phyloP scores from a whole-genome alignment of 1,284 basidiomycete species.

The Cutaneotrichosporon arboriforme region DNA sequence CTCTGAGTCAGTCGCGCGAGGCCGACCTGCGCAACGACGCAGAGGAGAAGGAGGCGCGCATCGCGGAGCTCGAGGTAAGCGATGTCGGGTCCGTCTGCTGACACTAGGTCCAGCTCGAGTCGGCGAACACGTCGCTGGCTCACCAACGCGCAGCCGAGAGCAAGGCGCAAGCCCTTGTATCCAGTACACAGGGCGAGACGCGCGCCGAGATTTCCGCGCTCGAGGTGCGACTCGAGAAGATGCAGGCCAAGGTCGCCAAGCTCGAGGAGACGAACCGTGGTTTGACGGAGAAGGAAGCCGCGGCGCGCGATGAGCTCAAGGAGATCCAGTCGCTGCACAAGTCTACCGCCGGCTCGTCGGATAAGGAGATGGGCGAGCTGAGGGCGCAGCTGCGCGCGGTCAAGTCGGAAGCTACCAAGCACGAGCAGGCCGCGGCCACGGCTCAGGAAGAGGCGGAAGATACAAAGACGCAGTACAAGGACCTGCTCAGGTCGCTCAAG shows the following conservation, averaged over 20 bases:
- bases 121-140: slow-evolving; percentile 30
- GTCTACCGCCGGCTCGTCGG: slow-evolving; percentile 7
- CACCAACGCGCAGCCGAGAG: slow-evolving; percentile 25
- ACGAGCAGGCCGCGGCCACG: slow-evolving; percentile 28
- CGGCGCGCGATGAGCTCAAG: slow-evolving; percentile 29
- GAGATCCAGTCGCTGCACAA: slow-evolving; percentile 11
- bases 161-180: slow-evolving; percentile 15
- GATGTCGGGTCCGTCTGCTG: neutral
- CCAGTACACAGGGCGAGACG: slow-evolving; percentile 11
- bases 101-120: slow-evolving; percentile 19
- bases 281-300: slow-evolving; percentile 30
- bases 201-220: slow-evolving; percentile 18
- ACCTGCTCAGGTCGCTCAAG: slow-evolving; percentile 20
- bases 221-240: slow-evolving; percentile 20
- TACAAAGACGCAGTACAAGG: slow-evolving; percentile 17
- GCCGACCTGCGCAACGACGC: slow-evolving; percentile 27
- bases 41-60: slow-evolving; percentile 18
- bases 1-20: slow-evolving; percentile 32
- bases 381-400: slow-evolving; percentile 24
- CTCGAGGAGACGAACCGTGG: slow-evolving; percentile 26
- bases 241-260: slow-evolving; percentile 21
- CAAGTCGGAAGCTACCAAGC: slow-evolving; percentile 25
- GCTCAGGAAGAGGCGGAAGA: slow-evolving; percentile 28
- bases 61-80: slow-evolving; percentile 35
- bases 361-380: slow-evolving; percentile 30